Evolutionary conservation across 2,329 filamentous ascomycete species (phyloP).

Genomic region (Colletotrichum sp.): DNA sequence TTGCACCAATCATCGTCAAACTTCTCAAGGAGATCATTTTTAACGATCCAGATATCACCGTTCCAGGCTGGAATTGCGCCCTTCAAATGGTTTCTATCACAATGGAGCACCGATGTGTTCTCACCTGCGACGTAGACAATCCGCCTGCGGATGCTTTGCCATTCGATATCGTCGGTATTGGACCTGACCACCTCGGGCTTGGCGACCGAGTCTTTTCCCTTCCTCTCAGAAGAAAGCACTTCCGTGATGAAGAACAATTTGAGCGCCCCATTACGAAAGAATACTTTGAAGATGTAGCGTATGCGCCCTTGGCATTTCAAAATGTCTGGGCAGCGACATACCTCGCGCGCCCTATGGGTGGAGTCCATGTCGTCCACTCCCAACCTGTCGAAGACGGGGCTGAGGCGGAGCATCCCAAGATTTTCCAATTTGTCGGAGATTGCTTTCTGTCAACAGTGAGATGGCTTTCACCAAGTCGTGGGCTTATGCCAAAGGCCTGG

Average conservation of each 20-base stretch:
- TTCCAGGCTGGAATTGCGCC: not conserved
- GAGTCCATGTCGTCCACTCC: not conserved
- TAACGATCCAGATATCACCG: not conserved
- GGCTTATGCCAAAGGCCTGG: not conserved
- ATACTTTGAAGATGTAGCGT: not conserved
- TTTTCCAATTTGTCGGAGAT: not conserved
- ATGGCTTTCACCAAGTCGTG: not conserved
- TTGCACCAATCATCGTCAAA: not conserved
- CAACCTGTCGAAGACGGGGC: not conserved
- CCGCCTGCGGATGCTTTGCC: not conserved
- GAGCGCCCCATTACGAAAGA: not conserved
- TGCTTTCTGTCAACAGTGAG: not conserved
- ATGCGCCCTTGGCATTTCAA: not conserved
- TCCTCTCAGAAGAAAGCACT: not conserved
- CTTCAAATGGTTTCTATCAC: not conserved
- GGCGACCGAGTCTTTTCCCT: not conserved
- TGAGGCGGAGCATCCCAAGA: not conserved
- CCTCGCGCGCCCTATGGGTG: not conserved
- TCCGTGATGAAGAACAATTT: not conserved
- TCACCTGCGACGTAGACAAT: not conserved
- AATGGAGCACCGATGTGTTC: not conserved
- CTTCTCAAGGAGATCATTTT: not conserved
- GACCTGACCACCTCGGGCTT: not conserved
- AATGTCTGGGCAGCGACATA: not conserved
- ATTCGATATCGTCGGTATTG: not conserved